A percentile compares a stretch with the other conserved stretches of the same genome.
Conservation (phyloP, 768 basidiomycete genomes). For the Termitomyces sp. region DNA sequence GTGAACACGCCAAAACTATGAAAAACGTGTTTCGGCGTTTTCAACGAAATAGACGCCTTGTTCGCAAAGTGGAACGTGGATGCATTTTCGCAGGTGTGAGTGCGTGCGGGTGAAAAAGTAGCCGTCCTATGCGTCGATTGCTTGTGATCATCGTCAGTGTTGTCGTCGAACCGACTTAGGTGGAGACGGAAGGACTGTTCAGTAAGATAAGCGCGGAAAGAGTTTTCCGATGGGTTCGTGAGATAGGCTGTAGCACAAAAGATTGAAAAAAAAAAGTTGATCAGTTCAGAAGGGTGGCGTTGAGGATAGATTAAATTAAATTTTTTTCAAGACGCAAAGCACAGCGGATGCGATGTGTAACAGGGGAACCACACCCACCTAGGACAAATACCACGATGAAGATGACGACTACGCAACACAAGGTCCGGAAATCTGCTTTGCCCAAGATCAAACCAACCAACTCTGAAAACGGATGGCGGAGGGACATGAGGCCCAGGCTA, state of each 20-base stretch:
- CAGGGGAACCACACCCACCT: constrained; percentile 38
- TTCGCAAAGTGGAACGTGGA: constrained; percentile 83
- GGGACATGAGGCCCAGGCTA: constrained; percentile 53
- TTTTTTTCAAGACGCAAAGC: background rate
- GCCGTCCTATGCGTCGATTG: constrained; percentile 21
- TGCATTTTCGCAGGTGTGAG: constrained; percentile 28
- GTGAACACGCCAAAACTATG: constrained; percentile 85
- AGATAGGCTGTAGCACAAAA: constrained; percentile 63
- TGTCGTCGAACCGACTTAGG: constrained; percentile 77
- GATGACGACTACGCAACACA: constrained; percentile 66
- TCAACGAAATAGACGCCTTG: constrained; percentile 86
- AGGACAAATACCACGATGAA: constrained; percentile 64
- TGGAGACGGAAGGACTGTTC: constrained; percentile 96
- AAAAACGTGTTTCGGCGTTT: constrained; percentile 86
- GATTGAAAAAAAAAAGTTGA: background rate
- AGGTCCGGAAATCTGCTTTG: constrained; percentile 62
- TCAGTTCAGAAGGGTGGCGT: constrained; percentile 10
- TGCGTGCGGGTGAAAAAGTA: constrained; percentile 20
- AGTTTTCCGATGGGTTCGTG: constrained; percentile 90
- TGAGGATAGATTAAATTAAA: background rate
- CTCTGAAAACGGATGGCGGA: constrained; percentile 47
- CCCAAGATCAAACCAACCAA: constrained; percentile 44
- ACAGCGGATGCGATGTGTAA: background rate
- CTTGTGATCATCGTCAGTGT: constrained; percentile 45
- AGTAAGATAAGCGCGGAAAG: constrained; percentile 93